phyloP scores from a whole-genome alignment of 176 grass and related monocot species.

The bread wheat (Triticum aestivum) region DNA sequence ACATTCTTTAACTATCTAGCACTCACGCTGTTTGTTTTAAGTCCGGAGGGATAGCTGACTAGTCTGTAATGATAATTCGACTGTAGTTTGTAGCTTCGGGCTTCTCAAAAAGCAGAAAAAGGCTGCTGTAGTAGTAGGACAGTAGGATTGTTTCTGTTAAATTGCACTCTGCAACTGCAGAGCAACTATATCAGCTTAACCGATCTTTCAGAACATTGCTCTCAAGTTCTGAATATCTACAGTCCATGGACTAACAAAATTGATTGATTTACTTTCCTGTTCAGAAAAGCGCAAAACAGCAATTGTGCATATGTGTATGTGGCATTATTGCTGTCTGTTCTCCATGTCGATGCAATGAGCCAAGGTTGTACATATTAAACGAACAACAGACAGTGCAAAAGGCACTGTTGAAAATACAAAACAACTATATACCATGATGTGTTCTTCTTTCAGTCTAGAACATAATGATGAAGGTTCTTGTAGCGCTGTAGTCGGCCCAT shows the following conservation, averaged over 20 bases:
- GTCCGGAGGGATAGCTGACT: not conserved
- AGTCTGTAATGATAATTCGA: not conserved
- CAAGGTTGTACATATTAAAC: not conserved
- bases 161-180: not conserved
- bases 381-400: constrained; percentile 9
- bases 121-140: not conserved
- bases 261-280: not conserved
- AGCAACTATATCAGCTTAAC: not conserved
- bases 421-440: constrained; percentile 25
- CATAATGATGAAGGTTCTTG: constrained; percentile 35
- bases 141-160: not conserved
- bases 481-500: constrained; percentile 12
- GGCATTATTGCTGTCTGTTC: not conserved
- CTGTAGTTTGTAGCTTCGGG: not conserved
- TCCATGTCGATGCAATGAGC: not conserved
- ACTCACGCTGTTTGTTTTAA: not conserved
- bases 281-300: not conserved
- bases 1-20: not conserved
- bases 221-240: constrained; percentile 11
- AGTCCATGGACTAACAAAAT: not conserved
- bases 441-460: constrained; percentile 26
- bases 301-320: not conserved
- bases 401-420: not conserved
- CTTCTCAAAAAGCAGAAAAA: constrained; percentile 3
- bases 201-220: constrained; percentile 12